These are phyloP conservation scores for Physaria fendleri DNA, from an alignment of 345 rosid genomes.

Conservation along the genomic window DNA sequence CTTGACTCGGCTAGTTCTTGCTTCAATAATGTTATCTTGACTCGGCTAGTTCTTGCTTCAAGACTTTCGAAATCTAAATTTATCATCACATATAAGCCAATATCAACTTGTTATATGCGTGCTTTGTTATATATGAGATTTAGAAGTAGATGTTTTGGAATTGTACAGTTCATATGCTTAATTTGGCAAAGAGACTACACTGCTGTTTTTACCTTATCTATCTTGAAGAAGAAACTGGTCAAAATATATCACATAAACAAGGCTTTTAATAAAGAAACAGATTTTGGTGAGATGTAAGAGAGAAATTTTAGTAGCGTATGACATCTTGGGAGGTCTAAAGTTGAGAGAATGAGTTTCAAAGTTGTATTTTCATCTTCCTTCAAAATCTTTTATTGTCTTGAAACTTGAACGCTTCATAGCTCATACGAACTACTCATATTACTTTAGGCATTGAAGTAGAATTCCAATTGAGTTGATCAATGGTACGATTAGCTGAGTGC, in stretches of 20 bases:
- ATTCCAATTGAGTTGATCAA: slow-evolving; percentile 7
- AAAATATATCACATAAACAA: not conserved
- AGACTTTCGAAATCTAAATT: not conserved
- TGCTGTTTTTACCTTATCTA: not conserved
- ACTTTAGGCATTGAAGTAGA: not conserved
- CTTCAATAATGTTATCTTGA: too few species aligned
- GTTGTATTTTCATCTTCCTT: slow-evolving; percentile 85
- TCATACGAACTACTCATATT: not conserved
- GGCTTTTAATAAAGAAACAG: not conserved
- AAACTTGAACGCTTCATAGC: not conserved
- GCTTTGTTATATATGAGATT: too few species aligned
- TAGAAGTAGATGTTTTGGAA: too few species aligned
- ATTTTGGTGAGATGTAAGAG: not conserved
- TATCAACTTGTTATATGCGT: not conserved
- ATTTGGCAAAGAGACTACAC: not conserved
- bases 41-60: too few species aligned
- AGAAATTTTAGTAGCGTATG: slow-evolving; percentile 46
- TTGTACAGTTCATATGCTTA: too few species aligned
- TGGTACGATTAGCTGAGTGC: slow-evolving; percentile 92
- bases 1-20: too few species aligned
- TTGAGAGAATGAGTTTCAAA: slow-evolving; percentile 82
- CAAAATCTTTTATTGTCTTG: slow-evolving; percentile 79
- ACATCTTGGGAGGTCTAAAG: slow-evolving; percentile 83
- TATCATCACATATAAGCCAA: not conserved
- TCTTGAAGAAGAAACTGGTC: not conserved